Evolutionary conservation across 129 eudicot species (phyloP).

Genomic region (Oenanthe sinensis): DNA sequence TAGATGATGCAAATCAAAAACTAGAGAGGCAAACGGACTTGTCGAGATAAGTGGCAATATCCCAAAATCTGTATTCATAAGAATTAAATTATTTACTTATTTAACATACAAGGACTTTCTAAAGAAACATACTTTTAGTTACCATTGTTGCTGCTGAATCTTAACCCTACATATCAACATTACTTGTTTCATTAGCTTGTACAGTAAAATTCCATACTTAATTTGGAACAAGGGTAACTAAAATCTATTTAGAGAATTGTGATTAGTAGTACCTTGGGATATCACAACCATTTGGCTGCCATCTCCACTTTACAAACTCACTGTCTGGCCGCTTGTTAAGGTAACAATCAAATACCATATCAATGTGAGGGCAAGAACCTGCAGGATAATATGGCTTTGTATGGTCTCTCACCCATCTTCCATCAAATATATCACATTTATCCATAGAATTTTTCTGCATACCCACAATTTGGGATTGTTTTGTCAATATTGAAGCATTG

Average conservation of each 20-base stretch:
- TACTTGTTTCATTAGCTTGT: background rate
- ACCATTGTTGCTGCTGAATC: background rate
- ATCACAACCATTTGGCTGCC: slow-evolving; percentile 88
- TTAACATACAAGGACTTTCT: background rate
- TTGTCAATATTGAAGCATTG: background rate
- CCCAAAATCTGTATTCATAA: background rate
- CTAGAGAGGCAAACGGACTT: background rate
- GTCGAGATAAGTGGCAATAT: background rate
- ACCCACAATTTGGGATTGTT: slow-evolving; percentile 14
- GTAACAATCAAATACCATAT: slow-evolving; percentile 77
- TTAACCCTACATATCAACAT: background rate
- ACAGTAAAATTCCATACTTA: background rate
- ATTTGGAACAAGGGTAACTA: background rate
- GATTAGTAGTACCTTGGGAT: slow-evolving; percentile 57
- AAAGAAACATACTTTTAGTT: background rate
- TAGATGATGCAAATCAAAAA: background rate
- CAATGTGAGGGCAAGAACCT: slow-evolving; percentile 76
- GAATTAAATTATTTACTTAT: background rate
- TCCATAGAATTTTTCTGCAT: slow-evolving; percentile 15
- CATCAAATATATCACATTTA: slow-evolving; percentile 69
- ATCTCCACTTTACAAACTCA: slow-evolving; percentile 71
- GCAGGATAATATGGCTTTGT: slow-evolving; percentile 73
- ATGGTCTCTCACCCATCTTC: slow-evolving; percentile 90
- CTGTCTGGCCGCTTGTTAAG: slow-evolving; percentile 73
- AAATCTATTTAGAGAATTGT: slow-evolving; percentile 7